phyloP scores from a whole-genome alignment of 2,329 filamentous ascomycete genomes.

The Lecanicillium sp. region DNA sequence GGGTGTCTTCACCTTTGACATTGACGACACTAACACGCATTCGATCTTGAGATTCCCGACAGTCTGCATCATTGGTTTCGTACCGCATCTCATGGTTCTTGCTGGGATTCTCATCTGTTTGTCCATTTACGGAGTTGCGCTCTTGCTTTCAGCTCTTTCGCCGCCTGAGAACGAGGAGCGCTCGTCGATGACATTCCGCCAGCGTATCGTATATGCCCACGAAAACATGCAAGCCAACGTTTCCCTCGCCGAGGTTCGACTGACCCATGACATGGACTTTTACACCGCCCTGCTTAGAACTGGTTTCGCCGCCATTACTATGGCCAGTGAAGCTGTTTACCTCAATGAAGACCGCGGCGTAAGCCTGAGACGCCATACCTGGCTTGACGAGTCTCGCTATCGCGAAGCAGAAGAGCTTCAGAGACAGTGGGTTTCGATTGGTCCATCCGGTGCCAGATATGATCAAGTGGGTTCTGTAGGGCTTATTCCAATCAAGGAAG shows the following conservation, averaged over 20 bases:
- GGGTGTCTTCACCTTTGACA: constrained; percentile 57
- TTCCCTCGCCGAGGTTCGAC: constrained; percentile 69
- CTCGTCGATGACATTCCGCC: constrained; percentile 34
- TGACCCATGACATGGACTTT: constrained; percentile 88
- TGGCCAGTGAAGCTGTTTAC: constrained; percentile 92
- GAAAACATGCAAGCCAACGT: constrained; percentile 88
- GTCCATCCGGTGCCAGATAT: constrained; percentile 37
- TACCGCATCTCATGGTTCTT: constrained; percentile 85
- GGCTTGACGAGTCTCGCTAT: constrained; percentile 83
- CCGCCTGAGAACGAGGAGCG: constrained; percentile 19
- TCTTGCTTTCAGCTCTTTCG: constrained; percentile 59
- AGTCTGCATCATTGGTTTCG: constrained; percentile 89
- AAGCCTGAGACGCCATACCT: constrained; percentile 68
- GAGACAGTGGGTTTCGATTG: constrained; percentile 40
- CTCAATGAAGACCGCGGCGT: constrained; percentile 80
- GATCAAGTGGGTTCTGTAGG: constrained; percentile 47
- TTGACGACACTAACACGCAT: constrained; percentile 50
- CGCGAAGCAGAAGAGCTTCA: constrained; percentile 61
- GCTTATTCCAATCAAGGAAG: constrained; percentile 44
- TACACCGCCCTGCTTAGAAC: constrained; percentile 83
- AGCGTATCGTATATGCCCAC: constrained; percentile 64
- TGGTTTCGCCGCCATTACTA: constrained; percentile 81
- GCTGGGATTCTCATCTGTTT: constrained; percentile 68
- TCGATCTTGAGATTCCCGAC: constrained; percentile 83
- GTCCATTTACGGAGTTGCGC: constrained; percentile 67